Percentiles rank a stretch among this genome's conserved stretches.
These are phyloP conservation scores for Hordeum vulgare DNA, from an alignment of 176 grass and related monocot species.

Conservation along the genomic window DNA sequence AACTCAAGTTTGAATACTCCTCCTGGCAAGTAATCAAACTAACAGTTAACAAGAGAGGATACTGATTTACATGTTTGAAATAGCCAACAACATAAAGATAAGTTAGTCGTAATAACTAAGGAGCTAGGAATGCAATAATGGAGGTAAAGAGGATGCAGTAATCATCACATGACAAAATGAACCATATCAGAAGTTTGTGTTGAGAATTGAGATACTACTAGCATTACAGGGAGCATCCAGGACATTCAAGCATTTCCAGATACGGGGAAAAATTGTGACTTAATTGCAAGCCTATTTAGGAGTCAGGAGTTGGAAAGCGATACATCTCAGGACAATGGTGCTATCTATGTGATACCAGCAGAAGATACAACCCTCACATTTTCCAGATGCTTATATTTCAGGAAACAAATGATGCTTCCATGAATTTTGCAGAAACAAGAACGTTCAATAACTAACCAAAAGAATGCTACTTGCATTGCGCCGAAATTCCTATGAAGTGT, in stretches of 20 bases:
- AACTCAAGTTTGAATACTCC: constrained; percentile 96
- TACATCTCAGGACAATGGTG: background rate
- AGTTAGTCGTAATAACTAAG: background rate
- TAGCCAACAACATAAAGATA: background rate
- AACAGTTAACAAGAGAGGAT: constrained; percentile 23
- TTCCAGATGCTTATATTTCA: background rate
- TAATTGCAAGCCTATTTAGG: background rate
- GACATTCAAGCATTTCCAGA: background rate
- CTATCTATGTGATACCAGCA: background rate
- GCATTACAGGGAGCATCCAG: background rate
- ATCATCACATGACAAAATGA: background rate
- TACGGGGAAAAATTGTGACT: background rate
- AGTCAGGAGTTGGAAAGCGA: background rate
- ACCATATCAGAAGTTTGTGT: background rate
- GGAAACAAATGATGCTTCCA: background rate
- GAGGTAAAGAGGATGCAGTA: background rate
- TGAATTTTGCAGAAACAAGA: background rate
- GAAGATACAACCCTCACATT: background rate
- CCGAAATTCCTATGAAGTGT: background rate
- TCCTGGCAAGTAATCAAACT: constrained; percentile 30
- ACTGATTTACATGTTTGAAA: background rate
- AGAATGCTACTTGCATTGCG: background rate
- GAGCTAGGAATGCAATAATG: background rate
- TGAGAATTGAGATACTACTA: background rate
- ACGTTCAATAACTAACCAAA: background rate